Base-by-base conservation (phyloP, 768 basidiomycete species). In the Auricularia sp. region DNA sequence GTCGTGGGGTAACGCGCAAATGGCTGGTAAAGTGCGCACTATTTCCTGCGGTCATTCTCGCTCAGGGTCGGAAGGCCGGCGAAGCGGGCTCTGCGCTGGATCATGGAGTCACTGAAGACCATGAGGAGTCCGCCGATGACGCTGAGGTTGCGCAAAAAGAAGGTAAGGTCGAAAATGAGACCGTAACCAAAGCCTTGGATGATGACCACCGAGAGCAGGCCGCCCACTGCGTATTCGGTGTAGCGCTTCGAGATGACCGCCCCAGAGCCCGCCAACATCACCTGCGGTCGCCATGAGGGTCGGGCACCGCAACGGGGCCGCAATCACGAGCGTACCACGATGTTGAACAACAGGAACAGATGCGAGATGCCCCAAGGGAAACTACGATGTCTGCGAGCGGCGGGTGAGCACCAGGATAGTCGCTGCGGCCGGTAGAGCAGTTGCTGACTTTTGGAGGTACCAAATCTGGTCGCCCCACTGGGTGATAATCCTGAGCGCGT, bases 121-220 rank as follows among this genome's bases (percentile, higher is more conserved):
- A 99, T 99, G 77, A 99, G 87, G 58, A 99, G 86, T 63, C 97
- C 97, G 64, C 97, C 97, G 67, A 98, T 93, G 73, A 99, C 97
- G 67, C 88, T 91, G 64, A 99, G 83, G 77, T 98, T 99, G 75
- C 97, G 94, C 56, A 98, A 88, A 93, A 99, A 99, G 84, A 99
- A 99, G 79, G 91, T 98, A 75, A 98, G 83, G 82, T 98, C 97
- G 76, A 99, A 99, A 72, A 99, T 96, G 74, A 99, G 90, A 39
- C 97, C 97, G 72, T 99, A 99, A 69, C 97, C 97, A 70, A 99
- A 90, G 56, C 96, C 96, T 77, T 99, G 97, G 56, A 94, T 85
- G 70, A 98, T 77, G 64, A 99, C 95, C 61, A 98, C 97, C 61
- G 79, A 81, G 63, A 98, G 82, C 58, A 99, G 88, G 69, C 93